A percentile compares a stretch with the other conserved stretches of the same genome.
Evolutionary conservation across 1,284 basidiomycete genomes (phyloP).

Genomic region (Ustilago tritici): DNA sequence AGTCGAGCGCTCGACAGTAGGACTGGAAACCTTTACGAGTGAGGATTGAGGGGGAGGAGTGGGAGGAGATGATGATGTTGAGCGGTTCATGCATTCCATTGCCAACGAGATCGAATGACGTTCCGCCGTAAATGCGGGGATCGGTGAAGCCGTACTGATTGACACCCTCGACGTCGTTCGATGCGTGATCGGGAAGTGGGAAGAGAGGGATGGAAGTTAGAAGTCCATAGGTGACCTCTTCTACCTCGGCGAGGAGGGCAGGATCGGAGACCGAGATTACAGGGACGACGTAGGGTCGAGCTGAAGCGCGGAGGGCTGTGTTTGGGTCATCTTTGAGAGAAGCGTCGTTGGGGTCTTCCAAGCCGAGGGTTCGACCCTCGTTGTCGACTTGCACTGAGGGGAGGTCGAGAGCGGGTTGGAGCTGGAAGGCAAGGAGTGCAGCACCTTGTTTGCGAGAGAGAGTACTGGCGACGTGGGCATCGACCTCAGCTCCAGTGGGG

Average conservation of each 20-base stretch:
- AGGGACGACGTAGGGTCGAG: conserved; percentile 13
- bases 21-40: conserved; percentile 60
- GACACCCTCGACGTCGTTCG: conserved; percentile 4
- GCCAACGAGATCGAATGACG: conserved; percentile 45
- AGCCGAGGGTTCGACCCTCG: conserved; percentile 36
- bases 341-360: conserved; percentile 52
- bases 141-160: conserved; percentile 54
- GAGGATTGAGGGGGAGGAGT: conserved; percentile 55
- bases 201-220: conserved; percentile 39
- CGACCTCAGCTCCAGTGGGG: conserved; percentile 40
- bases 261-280: conserved; percentile 19
- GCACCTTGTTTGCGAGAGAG: conserved; percentile 21
- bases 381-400: conserved; percentile 22
- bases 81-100: conserved; percentile 61
- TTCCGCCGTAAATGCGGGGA: conserved; percentile 54
- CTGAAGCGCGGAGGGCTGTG: conserved; percentile 10
- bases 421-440: neutral
- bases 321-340: conserved; percentile 38
- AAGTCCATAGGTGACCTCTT: conserved; percentile 17
- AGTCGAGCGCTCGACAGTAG: conserved; percentile 59
- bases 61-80: conserved; percentile 63
- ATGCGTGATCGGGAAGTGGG: conserved; percentile 1
- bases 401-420: neutral
- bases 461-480: conserved; percentile 42
- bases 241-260: conserved; percentile 17